Conservation (phyloP, 768 basidiomycete genomes). For the Termitomyces sp. region DNA sequence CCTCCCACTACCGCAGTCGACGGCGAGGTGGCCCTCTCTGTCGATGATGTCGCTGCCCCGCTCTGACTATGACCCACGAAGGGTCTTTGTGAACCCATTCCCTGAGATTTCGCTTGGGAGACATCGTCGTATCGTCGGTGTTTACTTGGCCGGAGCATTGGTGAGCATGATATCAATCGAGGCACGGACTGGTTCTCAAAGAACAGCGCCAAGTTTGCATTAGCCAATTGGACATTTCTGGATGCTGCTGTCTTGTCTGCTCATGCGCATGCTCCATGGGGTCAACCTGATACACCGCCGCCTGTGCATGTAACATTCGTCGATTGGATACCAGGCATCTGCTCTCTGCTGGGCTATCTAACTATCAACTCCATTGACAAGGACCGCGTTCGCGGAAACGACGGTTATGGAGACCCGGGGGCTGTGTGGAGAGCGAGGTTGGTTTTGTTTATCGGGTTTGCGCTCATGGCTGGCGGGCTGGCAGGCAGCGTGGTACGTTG, state of each 20-base stretch:
- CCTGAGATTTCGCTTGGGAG: conserved; percentile 71
- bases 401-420: conserved; percentile 72
- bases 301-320: conserved; percentile 81
- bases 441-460: conserved; percentile 92
- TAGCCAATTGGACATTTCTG: conserved; percentile 93
- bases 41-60: conserved; percentile 56
- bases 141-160: conserved; percentile 88
- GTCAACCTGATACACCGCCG: conserved; percentile 54
- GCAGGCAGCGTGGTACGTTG: conserved; percentile 91
- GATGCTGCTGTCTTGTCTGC: conserved; percentile 90
- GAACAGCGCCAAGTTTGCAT: conserved; percentile 64
- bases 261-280: conserved; percentile 74
- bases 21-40: background rate
- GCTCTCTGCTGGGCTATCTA: conserved; percentile 87
- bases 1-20: background rate
- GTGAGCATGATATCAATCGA: conserved; percentile 44
- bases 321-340: conserved; percentile 97
- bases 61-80: conserved; percentile 80
- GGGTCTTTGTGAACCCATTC: conserved; percentile 85
- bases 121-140: conserved; percentile 77
- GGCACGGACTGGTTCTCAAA: background rate
- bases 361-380: conserved; percentile 95
- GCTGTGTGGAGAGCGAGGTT: conserved; percentile 91
- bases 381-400: conserved; percentile 76
- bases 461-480: conserved; percentile 94